Percentiles rank a stretch among this genome's conserved stretches.
Conservation (phyloP, 148 eudicot genomes). For the Chenopodium quinoa region DNA sequence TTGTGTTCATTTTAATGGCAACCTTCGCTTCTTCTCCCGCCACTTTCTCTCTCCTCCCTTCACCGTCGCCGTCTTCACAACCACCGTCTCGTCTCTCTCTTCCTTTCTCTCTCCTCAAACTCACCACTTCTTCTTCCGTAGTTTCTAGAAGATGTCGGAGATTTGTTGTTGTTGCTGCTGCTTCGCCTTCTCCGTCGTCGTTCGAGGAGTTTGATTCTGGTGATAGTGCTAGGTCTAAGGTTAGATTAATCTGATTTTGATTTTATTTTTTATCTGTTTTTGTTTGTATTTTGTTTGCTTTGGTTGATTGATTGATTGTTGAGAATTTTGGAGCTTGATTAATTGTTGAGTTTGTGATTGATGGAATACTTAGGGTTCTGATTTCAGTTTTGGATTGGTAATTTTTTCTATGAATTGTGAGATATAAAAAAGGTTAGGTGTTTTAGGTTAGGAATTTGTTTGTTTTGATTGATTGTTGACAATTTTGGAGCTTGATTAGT, state of each 20-base stretch:
- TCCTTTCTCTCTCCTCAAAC: slow-evolving; percentile 27
- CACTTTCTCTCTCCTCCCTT: slow-evolving; percentile 25
- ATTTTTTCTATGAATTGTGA: too few relatives aligned
- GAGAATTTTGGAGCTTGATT: too few relatives aligned
- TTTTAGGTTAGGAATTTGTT: background rate
- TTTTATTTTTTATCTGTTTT: background rate
- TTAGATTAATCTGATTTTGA: too few relatives aligned
- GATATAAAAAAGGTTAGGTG: background rate
- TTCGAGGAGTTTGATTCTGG: slow-evolving; percentile 35
- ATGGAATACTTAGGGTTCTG: too few relatives aligned
- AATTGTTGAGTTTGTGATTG: too few relatives aligned
- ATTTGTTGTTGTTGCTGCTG: slow-evolving; percentile 34
- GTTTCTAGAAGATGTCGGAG: slow-evolving; percentile 27
- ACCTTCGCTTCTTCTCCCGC: slow-evolving; percentile 25
- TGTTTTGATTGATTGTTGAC: background rate
- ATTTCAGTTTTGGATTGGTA: too few relatives aligned
- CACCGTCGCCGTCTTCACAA: slow-evolving; percentile 11
- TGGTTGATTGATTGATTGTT: background rate
- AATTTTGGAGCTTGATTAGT: too few relatives aligned
- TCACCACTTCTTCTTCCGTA: slow-evolving; percentile 15
- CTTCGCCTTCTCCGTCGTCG: slow-evolving; percentile 25
- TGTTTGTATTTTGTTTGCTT: background rate
- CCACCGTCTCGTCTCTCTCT: slow-evolving; percentile 7
- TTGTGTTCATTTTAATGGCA: slow-evolving; percentile 7
- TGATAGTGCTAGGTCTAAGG: slow-evolving; percentile 16